Evolutionary conservation across 2,329 filamentous ascomycete species (phyloP), one percentile per base, ranked within the genome.

Genomic region (Phialophora tarda): DNA sequence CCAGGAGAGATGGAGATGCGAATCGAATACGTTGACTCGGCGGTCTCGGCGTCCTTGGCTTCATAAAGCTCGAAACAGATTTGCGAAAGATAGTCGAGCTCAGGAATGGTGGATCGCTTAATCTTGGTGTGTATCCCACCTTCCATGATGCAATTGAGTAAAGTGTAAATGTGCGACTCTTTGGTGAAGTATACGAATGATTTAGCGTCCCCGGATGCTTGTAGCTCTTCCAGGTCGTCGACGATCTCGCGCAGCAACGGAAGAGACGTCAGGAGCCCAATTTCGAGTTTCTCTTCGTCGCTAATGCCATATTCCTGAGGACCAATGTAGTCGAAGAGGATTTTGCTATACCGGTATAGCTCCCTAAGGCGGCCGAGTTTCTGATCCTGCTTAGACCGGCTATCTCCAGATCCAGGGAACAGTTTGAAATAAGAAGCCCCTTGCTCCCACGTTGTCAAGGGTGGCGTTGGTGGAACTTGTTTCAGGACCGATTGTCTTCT

Each of bases 121-220:
- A 99, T 98, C 82, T 99, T 99, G 26, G 94, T 97, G 75, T 96
- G 91, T 71, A 99, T 91, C 32, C 95, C 96, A 67, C 96, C 95
- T 78, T 99, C 95, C 28, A 99, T 86, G 72, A 99, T 98, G 77
- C 94, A 98, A 78, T 99, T 99, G 65, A 99, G 86, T 4, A 99
- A 85, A 4, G 95, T 99, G 81, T 99, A 99, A 70, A 99, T 97
- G 77, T 99, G 95, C 0, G 92, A 97, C 79, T 99, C 95, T 79
- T 99, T 99, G 70, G 95, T 99, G 79, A 99, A 99, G 81, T 99
- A 99, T 80, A 98, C 92, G 82, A 98, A 98, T 1, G 91, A 94
- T 77, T 97, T 97, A 53, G 93, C 93, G 71, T 96, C 91, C 61
- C 94, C 90, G 0, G 92, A 96, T 3, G 95, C 94, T 79, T 99